phyloP scores from a whole-genome alignment of 768 basidiomycete species.

The Collybiopsis luxurians region DNA sequence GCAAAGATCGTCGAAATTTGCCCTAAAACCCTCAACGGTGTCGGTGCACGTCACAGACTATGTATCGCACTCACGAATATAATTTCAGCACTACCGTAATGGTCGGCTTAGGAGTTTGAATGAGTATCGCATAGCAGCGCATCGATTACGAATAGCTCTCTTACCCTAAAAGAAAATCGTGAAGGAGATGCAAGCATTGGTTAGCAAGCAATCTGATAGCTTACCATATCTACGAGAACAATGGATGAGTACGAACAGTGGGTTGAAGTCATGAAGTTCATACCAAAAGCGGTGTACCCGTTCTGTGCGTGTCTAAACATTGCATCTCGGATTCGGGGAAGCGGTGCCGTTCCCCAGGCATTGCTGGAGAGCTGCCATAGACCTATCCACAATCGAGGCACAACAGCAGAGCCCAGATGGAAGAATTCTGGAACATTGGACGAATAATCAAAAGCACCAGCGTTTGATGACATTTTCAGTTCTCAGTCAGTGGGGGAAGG shows the following conservation, averaged over 20 bases:
- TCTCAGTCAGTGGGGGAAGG: too few species aligned
- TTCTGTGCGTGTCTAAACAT: conserved; percentile 63
- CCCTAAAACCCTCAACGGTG: conserved; percentile 45
- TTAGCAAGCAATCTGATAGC: conserved; percentile 14
- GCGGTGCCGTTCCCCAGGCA: conserved; percentile 79
- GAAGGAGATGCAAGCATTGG: not conserved
- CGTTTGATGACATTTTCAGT: not conserved
- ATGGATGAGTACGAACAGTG: not conserved
- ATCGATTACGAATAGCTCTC: not conserved
- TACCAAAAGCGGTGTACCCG: conserved; percentile 68
- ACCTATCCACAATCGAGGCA: conserved; percentile 71
- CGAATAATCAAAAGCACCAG: not conserved
- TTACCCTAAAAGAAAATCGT: conserved; percentile 1
- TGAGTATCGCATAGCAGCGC: not conserved
- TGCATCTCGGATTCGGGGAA: conserved; percentile 58
- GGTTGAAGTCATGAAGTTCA: conserved; percentile 11
- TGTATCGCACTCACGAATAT: conserved; percentile 55
- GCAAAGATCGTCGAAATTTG: conserved; percentile 54
- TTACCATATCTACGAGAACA: conserved; percentile 51
- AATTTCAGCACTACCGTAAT: conserved; percentile 82
- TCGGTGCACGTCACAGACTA: conserved; percentile 5
- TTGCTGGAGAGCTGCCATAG: conserved; percentile 87
- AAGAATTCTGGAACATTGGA: conserved; percentile 39
- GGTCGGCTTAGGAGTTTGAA: conserved; percentile 57
- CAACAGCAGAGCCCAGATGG: conserved; percentile 51